These are phyloP conservation scores for Ostreobium quekettii DNA, from an alignment of 139 green algal genomes.

Conservation along the genomic window DNA sequence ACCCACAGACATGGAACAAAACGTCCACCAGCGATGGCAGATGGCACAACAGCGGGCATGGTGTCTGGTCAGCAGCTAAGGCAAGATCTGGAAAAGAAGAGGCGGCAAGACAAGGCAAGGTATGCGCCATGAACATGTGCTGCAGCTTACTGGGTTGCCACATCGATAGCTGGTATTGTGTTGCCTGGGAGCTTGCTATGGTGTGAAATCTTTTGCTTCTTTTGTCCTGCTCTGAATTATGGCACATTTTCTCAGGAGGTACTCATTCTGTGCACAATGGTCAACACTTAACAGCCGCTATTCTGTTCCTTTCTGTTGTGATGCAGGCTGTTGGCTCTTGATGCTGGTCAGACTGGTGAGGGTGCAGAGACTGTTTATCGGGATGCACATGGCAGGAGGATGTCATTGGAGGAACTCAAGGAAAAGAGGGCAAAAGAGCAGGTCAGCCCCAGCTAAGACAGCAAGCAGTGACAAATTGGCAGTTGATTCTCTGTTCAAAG, in stretches of 20 bases:
- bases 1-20: too few species aligned
- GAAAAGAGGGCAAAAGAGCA: background rate
- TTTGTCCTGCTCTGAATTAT: background rate
- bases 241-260: background rate
- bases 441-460: background rate
- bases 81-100: conserved; percentile 3
- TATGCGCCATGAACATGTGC: background rate
- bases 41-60: conserved; percentile 7
- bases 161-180: background rate
- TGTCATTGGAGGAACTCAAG: conserved; percentile 41
- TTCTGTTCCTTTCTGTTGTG: background rate
- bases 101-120: conserved; percentile 14
- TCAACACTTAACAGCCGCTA: background rate
- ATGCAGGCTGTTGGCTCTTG: conserved; percentile 5
- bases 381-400: conserved; percentile 48
- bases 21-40: background rate
- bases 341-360: background rate
- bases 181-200: background rate
- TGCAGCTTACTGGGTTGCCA: background rate
- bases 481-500: background rate
- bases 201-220: background rate
- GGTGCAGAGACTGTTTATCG: conserved; percentile 63
- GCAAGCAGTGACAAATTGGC: background rate
- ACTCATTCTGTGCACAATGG: background rate
- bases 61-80: background rate